These are phyloP conservation scores for Magnolia kwangsiensis DNA, from an alignment of 164 flowering plant species.

Conservation along the genomic window DNA sequence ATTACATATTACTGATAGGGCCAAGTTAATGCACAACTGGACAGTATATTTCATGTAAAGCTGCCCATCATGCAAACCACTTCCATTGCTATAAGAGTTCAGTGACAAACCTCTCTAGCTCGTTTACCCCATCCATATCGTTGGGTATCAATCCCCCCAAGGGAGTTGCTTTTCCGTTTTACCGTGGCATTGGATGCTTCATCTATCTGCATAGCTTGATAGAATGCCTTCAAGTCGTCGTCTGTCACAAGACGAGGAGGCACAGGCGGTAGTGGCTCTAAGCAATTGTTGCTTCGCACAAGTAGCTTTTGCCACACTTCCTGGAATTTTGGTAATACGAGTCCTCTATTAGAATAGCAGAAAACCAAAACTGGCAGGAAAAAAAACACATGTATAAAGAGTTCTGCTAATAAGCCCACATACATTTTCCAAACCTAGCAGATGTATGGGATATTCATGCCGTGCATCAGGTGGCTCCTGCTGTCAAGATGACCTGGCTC, in stretches of 20 bases:
- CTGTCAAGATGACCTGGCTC: not conserved
- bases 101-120: slow-evolving; percentile 81
- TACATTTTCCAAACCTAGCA: not conserved
- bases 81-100: not conserved
- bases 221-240: slow-evolving; percentile 70
- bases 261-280: slow-evolving; percentile 41
- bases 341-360: not conserved
- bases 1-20: not conserved
- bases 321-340: slow-evolving; percentile 30
- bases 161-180: slow-evolving; percentile 58
- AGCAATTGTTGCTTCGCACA: slow-evolving; percentile 33
- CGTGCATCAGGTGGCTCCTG: not conserved
- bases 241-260: slow-evolving; percentile 91
- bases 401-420: too few relatives aligned
- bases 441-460: not conserved
- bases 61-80: not conserved
- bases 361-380: not conserved
- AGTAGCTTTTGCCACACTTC: slow-evolving; percentile 61
- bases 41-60: too few relatives aligned
- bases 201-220: slow-evolving; percentile 70
- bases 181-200: slow-evolving; percentile 49
- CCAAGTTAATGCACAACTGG: not conserved
- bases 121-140: slow-evolving; percentile 98
- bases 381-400: not conserved
- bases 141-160: slow-evolving; percentile 73